These are phyloP conservation scores for Colletotrichum zoysiae DNA, from an alignment of 2,329 filamentous ascomycete genomes.

Conservation along the genomic window DNA sequence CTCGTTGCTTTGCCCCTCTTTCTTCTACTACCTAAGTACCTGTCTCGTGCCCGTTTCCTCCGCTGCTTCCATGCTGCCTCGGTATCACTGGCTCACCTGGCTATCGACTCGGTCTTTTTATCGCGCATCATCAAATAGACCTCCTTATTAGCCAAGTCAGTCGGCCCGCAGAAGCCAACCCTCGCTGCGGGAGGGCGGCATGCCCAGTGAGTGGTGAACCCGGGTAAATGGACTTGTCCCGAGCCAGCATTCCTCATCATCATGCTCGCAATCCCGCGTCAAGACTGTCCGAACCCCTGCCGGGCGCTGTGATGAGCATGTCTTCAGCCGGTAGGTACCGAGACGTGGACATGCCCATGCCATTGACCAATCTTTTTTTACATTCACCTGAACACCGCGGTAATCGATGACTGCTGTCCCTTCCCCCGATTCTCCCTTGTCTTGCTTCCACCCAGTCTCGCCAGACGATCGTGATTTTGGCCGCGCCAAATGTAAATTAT, in stretches of 20 bases:
- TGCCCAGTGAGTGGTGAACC: background rate
- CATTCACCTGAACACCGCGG: background rate
- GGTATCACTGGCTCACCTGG: background rate
- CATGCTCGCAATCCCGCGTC: conserved; percentile 23
- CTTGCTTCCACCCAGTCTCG: conserved; percentile 19
- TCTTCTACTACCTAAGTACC: background rate
- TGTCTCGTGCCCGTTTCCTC: conserved; percentile 27
- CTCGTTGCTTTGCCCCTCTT: background rate
- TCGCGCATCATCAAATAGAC: conserved; percentile 30
- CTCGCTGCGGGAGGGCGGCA: background rate
- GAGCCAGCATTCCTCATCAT: background rate
- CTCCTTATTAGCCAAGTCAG: conserved; percentile 35
- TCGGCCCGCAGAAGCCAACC: conserved; percentile 11
- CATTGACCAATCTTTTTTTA: conserved; percentile 15
- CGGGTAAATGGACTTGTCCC: background rate
- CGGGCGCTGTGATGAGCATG: conserved; percentile 7
- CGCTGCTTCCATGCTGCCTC: conserved; percentile 12
- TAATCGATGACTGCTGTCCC: background rate
- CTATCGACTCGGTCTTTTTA: background rate
- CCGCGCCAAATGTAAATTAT: background rate
- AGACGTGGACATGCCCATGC: conserved; percentile 16
- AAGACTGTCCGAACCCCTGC: conserved; percentile 25
- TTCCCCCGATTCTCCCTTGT: conserved; percentile 30
- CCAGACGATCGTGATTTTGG: conserved; percentile 16
- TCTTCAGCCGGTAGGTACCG: conserved; percentile 13